Percentiles rank a stretch among this genome's conserved stretches.
phyloP scores from a whole-genome alignment of 352 stramenopile genomes.

The Phytophthora europaea region DNA sequence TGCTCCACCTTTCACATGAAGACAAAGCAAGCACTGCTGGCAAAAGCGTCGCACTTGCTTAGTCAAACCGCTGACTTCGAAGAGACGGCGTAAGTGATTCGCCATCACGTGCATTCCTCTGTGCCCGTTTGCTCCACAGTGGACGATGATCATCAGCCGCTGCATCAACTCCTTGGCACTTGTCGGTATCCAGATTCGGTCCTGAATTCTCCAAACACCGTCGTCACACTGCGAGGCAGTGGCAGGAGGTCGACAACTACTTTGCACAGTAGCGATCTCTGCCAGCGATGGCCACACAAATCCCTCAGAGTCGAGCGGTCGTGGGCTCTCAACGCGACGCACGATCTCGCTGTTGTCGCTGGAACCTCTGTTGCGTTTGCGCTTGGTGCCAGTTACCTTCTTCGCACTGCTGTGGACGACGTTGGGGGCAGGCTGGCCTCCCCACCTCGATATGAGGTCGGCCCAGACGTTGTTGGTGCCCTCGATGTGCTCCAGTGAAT shows the following conservation, averaged over 20 bases:
- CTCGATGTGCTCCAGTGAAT: conserved; percentile 21
- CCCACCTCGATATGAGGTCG: conserved; percentile 4
- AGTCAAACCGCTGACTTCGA: not conserved
- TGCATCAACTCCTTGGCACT: not conserved
- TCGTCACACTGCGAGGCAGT: not conserved
- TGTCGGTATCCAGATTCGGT: not conserved
- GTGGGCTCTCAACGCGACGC: too few species aligned
- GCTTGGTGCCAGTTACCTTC: not conserved
- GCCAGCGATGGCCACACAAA: not conserved
- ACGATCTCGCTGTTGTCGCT: too few species aligned
- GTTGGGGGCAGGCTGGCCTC: not conserved
- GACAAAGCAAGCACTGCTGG: not conserved
- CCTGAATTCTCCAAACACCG: not conserved
- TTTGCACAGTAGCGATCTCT: not conserved
- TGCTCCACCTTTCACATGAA: not conserved
- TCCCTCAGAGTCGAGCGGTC: not conserved
- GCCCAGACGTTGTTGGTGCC: conserved; percentile 13
- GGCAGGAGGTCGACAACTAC: not conserved
- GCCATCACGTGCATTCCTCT: not conserved
- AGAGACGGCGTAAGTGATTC: not conserved
- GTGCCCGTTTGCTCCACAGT: not conserved
- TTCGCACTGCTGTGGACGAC: not conserved
- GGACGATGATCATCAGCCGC: not conserved
- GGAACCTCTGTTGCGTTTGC: not conserved
- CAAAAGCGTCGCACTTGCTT: not conserved